Conservation (phyloP, 371 early-diverging fungal species). For the Dinochytrium kinnereticum region DNA sequence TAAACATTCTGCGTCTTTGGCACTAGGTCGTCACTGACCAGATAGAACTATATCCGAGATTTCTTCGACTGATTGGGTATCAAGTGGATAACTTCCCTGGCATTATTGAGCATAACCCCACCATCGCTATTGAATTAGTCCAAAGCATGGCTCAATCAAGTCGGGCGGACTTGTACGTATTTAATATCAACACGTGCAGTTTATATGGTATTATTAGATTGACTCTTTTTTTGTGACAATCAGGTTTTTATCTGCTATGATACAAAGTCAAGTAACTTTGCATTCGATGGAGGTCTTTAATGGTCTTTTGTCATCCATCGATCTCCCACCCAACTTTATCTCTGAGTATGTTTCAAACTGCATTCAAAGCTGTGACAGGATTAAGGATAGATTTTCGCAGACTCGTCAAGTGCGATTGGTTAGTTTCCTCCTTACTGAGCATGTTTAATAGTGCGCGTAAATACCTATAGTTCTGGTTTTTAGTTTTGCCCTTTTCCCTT, state of each 20-base stretch:
- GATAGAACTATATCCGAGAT: background rate
- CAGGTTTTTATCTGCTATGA: slow-evolving; percentile 32
- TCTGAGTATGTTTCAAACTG: slow-evolving; percentile 69
- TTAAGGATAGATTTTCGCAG: slow-evolving; percentile 61
- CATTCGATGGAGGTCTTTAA: slow-evolving; percentile 74
- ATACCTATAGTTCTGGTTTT: no score
- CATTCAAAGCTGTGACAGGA: slow-evolving; percentile 67
- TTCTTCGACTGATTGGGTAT: background rate
- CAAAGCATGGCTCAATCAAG: background rate
- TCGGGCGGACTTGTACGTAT: background rate
- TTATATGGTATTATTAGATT: no score
- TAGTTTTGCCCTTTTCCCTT: no score
- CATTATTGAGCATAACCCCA: background rate
- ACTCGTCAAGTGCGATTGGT: slow-evolving; percentile 73
- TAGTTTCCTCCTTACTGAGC: slow-evolving; percentile 23
- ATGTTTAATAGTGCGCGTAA: no score
- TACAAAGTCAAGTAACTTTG: slow-evolving; percentile 35
- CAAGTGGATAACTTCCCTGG: background rate
- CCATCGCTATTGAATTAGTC: background rate
- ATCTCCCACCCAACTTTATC: slow-evolving; percentile 61
- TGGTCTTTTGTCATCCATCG: slow-evolving; percentile 53
- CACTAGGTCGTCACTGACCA: background rate
- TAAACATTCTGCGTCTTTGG: background rate
- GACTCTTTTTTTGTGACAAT: background rate
- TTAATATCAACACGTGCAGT: background rate